Percentiles rank a stretch among this genome's conserved stretches.
These are phyloP conservation scores for Umbelopsis isabellina DNA, from an alignment of 192 early-diverging fungal genomes.

Conservation along the genomic window DNA sequence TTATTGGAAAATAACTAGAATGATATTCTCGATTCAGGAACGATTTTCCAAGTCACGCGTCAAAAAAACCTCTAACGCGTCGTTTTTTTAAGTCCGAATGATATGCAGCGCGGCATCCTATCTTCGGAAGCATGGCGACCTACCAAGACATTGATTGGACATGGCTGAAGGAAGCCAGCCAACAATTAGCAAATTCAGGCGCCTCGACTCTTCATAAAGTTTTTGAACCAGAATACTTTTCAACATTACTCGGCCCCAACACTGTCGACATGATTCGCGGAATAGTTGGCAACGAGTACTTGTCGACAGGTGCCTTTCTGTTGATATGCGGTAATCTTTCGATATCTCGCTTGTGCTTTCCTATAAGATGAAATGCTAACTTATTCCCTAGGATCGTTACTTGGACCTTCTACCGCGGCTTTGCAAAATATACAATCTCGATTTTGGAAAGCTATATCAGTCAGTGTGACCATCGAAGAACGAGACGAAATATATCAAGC, in stretches of 20 bases:
- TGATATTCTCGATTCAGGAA: too few species aligned
- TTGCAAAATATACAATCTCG: neutral
- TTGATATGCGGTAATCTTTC: neutral
- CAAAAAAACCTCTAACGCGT: neutral
- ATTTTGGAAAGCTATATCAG: constrained; percentile 7
- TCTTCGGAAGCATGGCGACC: neutral
- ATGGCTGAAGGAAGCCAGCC: constrained; percentile 6
- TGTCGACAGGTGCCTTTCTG: constrained; percentile 2
- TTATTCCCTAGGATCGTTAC: neutral
- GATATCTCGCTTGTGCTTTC: neutral
- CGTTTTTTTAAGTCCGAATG: neutral
- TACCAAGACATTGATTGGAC: constrained; percentile 11
- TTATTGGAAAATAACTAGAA: too few species aligned
- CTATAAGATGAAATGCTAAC: neutral
- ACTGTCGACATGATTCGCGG: neutral
- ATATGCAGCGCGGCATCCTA: neutral
- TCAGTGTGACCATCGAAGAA: constrained; percentile 15
- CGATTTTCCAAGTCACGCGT: neutral
- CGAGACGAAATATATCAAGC: constrained; percentile 12
- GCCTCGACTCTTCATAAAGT: neutral
- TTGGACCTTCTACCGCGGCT: neutral
- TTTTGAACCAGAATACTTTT: neutral
- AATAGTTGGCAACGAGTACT: neutral
- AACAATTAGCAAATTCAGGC: neutral
- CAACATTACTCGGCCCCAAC: neutral